Base-by-base conservation (phyloP, 1,139 yeast genomes). In the Candida sp. region DNA sequence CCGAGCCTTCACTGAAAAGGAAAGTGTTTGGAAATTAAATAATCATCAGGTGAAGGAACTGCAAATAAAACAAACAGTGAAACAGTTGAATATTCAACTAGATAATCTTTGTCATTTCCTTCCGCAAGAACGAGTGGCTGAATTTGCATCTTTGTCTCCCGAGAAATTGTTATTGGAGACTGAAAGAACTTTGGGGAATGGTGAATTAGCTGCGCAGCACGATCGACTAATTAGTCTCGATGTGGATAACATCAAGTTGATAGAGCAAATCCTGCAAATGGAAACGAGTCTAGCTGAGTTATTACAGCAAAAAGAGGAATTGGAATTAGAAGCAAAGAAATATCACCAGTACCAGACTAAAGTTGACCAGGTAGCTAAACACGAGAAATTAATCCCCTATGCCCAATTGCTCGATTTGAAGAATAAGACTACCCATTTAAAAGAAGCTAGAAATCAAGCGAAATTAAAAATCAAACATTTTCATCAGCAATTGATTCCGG, bases 91-190 rank as follows among this genome's bases (percentile, higher is more conserved):
- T 54, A 87, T 95, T 47, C 98, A 93, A 57, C 73, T 95, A 45
- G 95, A 89, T 59, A 95, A 91, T 56, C 71, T 93, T 45, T 93
- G 99, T 57, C 98, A 93, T 58, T 95, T 95, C 58, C 66, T 95
- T 42, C 97, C 99, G 0, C 99, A 95, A 58, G 99, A 93, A 55
- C 75, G 95, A 50, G 99, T 93, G 6, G 93, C 96, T 1, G 91
- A 89, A 51, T 95, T 95, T 68, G 96, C 98, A 0, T 80, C 84
- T 5, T 67, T 89, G 48, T 77, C 87, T 12, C 87, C 96, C 0
- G 91, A 86, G 48, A 82, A 82, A 49, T 66, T 93, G 8, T 69
- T 95, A 8, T 57, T 73, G 30, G 96, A 88, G 55, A 88, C 96
- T 1, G 89, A 90, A 57, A 70, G 95, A 44, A 90, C 97, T 1